Conservation (phyloP, 345 rosid genomes). For the Isatis tinctoria region DNA sequence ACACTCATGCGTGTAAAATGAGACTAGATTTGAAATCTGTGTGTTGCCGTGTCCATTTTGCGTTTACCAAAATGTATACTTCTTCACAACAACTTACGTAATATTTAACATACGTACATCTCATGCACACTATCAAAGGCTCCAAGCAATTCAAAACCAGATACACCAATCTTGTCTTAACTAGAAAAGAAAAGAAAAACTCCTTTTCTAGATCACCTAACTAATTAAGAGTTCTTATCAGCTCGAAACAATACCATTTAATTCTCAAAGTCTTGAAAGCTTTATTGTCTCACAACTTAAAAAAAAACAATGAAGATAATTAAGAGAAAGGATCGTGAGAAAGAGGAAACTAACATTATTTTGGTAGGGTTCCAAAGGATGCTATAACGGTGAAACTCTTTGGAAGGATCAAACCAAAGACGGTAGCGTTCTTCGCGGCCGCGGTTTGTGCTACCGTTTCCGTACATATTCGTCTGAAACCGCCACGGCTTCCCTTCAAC, state of each 20-base stretch:
- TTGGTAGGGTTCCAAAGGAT: constrained; percentile 71
- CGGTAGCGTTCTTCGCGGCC: constrained; percentile 91
- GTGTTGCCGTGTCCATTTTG: constrained; percentile 3
- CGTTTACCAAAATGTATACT: background rate
- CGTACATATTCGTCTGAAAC: constrained; percentile 87
- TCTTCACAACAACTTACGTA: background rate
- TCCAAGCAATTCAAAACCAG: background rate
- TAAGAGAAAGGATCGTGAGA: background rate
- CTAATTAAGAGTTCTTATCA: background rate
- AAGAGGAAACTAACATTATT: constrained; percentile 57
- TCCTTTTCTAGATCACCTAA: constrained; percentile 3
- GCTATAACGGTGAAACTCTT: constrained; percentile 82
- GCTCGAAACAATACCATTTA: background rate
- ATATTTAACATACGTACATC: background rate
- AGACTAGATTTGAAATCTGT: background rate
- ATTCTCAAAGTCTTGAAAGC: background rate
- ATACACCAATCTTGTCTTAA: background rate
- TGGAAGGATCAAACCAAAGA: constrained; percentile 92
- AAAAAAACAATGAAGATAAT: background rate
- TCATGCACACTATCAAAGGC: background rate
- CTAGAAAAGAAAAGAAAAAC: background rate
- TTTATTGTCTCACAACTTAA: background rate
- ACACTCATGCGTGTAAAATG: background rate
- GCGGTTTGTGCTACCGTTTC: constrained; percentile 75
- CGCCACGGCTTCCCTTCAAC: constrained; percentile 79